phyloP scores from a whole-genome alignment of 768 basidiomycete species.

The Cantharellus anzutake region DNA sequence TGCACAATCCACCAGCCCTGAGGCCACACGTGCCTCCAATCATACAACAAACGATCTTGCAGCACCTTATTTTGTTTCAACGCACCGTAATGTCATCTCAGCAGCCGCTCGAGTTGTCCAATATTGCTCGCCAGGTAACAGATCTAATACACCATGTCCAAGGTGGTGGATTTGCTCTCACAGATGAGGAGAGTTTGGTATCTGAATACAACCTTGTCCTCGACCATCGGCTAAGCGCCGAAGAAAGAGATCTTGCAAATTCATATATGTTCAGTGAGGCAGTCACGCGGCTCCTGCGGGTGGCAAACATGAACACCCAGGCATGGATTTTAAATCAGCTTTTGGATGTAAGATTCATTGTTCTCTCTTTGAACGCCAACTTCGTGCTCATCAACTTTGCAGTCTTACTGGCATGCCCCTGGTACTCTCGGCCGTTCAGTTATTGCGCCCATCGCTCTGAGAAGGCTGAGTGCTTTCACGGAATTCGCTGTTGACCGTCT shows the following conservation, averaged over 20 bases:
- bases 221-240: not conserved
- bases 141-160: not conserved
- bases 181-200: not conserved
- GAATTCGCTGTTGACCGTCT: not conserved
- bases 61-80: constrained; percentile 3
- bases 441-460: not conserved
- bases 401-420: no score
- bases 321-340: not conserved
- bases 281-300: not conserved
- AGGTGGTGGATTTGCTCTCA: not conserved
- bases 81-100: not conserved
- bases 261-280: not conserved
- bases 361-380: not conserved
- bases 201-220: not conserved
- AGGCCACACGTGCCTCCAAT: constrained; percentile 1
- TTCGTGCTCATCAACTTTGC: not conserved
- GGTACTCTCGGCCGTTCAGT: no score
- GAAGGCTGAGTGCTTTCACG: not conserved
- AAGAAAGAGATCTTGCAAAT: not conserved
- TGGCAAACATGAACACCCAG: not conserved
- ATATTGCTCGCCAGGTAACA: not conserved
- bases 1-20: constrained; percentile 23
- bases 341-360: not conserved
- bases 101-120: not conserved
- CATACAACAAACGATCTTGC: constrained; percentile 4